These are phyloP conservation scores for Podosphaera fusca DNA, from an alignment of 2,329 filamentous ascomycete species.

Conservation along the genomic window DNA sequence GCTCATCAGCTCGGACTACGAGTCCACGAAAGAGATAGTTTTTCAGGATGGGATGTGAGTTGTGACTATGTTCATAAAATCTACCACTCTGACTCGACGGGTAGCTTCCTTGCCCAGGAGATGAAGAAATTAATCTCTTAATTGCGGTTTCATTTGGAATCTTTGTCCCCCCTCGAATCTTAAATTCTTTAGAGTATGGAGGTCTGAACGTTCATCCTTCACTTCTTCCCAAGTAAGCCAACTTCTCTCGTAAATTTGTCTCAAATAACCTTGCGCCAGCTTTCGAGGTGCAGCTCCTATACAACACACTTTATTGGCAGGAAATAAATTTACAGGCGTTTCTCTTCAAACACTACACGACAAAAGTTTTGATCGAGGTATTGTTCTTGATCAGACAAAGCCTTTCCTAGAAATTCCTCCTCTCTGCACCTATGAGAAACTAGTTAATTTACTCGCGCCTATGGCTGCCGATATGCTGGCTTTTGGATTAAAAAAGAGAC, in stretches of 20 bases:
- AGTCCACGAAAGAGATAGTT: conserved; percentile 58
- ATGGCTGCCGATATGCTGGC: conserved; percentile 52
- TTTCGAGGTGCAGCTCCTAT: conserved; percentile 72
- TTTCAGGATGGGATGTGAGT: conserved; percentile 55
- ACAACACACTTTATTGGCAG: conserved; percentile 54
- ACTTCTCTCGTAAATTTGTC: background rate
- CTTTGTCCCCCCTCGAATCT: conserved; percentile 57
- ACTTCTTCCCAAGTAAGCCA: conserved; percentile 51
- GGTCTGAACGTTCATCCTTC: conserved; percentile 90
- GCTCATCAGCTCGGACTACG: conserved; percentile 40
- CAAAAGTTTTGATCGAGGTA: conserved; percentile 53
- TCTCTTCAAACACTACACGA: conserved; percentile 72
- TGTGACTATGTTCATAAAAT: background rate
- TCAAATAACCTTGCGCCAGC: conserved; percentile 19
- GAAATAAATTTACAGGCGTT: conserved; percentile 41
- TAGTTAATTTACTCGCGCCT: conserved; percentile 33
- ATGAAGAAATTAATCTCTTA: conserved; percentile 43
- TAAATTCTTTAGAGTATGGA: conserved; percentile 50
- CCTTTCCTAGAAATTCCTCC: conserved; percentile 23
- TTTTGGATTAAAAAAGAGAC: conserved; percentile 32
- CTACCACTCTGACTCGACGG: background rate
- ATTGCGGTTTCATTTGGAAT: conserved; percentile 88
- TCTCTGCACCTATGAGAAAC: conserved; percentile 22
- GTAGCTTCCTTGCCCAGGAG: conserved; percentile 28
- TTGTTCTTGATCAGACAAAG: conserved; percentile 44